These are phyloP conservation scores for Beta corolliflora DNA, from an alignment of 179 eudicot species.

Conservation along the genomic window DNA sequence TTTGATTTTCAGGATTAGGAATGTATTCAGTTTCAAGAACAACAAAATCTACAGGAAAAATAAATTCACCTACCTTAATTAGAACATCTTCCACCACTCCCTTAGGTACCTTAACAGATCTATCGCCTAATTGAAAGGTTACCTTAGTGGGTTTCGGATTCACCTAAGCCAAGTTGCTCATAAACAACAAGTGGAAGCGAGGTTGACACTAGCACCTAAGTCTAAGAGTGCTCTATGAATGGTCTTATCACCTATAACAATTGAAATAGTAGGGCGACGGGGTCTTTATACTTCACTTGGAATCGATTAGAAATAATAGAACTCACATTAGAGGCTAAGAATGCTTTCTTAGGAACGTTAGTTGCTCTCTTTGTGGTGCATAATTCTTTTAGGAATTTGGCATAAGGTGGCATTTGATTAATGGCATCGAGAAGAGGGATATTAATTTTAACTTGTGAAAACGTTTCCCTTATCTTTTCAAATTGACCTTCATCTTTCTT, in stretches of 20 bases:
- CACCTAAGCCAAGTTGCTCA: too few relatives aligned
- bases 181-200: too few relatives aligned
- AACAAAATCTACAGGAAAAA: too few relatives aligned
- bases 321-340: not conserved
- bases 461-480: not conserved
- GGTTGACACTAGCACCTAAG: too few relatives aligned
- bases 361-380: conserved; percentile 18
- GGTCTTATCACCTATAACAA: not conserved
- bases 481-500: not conserved
- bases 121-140: too few relatives aligned
- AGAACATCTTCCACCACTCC: too few relatives aligned
- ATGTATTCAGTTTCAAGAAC: too few relatives aligned
- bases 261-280: not conserved
- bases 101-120: too few relatives aligned
- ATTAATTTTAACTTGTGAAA: conserved; percentile 10
- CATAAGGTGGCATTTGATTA: not conserved
- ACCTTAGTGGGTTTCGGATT: too few relatives aligned
- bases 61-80: too few relatives aligned
- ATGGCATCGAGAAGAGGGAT: conserved; percentile 11
- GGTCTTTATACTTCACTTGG: conserved; percentile 2
- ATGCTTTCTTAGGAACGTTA: conserved; percentile 12
- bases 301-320: not conserved
- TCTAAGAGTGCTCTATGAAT: not conserved
- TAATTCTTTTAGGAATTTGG: not conserved
- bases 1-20: too few relatives aligned